Evolutionary conservation across 1,284 basidiomycete genomes (phyloP), one percentile per base, ranked within the genome.

Genomic region (Chiua sp.): DNA sequence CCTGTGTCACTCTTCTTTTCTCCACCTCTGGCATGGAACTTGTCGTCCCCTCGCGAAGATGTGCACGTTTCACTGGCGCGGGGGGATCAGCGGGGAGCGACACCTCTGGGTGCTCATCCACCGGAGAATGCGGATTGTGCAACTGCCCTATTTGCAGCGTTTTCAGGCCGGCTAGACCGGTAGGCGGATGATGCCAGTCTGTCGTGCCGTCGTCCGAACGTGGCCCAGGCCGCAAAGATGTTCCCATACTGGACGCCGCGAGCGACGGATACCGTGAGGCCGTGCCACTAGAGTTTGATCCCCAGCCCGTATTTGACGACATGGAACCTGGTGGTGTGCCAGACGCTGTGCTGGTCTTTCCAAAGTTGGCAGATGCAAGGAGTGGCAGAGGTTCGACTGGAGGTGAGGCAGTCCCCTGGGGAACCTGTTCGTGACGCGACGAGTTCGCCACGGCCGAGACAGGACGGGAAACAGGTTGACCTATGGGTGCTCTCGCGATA

Each of bases 261-360:
- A 75, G 59, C 3, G 71, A 72, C 7, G 71, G 71, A 53, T 75
- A 72, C 11, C 74, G 73, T 4, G 71, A 75, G 4, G 57, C 15
- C 30, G 48, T 44, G 4, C 68, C 58, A 4, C 63, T 71, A 15
- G 71, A 64, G 7, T 35, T 15, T 35, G 70, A 66, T 30, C 57
- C 59, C 48, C 32, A 56, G 18, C 55, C 62, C 20, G 39, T 22
- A 5, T 47, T 57, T 35, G 72, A 71, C 20, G 53, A 65, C 7
- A 63, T 33, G 7, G 71, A 72, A 10, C 53, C 56, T 8, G 58
- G 4, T 7, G 63, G 32, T 1, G 68, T 56, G 22, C 51, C 37
- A 39, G 68, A 51, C 23, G 53, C 10, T 11, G 61, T 53, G 11
- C 55, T 62, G 0, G 26, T 47, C 30, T 65, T 75, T 22, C 74